These are phyloP conservation scores for Aspergillus haitiensis DNA, from an alignment of 495 filamentous ascomycete genomes.

Conservation along the genomic window DNA sequence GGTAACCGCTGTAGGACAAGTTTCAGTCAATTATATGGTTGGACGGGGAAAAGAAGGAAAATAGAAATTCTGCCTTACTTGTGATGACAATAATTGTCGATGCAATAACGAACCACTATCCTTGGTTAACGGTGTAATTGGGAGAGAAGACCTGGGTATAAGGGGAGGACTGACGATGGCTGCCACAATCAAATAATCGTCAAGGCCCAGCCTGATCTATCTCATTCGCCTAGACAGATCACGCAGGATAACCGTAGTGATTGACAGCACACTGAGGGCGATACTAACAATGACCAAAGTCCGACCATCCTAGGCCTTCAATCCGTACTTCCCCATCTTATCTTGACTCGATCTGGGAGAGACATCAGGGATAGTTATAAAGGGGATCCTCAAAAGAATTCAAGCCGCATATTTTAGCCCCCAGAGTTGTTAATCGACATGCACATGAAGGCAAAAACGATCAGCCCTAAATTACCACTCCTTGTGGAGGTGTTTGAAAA, in stretches of 20 bases:
- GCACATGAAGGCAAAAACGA: too few relatives aligned
- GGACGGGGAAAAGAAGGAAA: not conserved
- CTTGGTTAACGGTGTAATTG: not conserved
- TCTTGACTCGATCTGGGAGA: too few relatives aligned
- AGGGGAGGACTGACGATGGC: not conserved
- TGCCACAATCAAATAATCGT: not conserved
- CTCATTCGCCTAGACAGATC: not conserved
- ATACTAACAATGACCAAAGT: not conserved
- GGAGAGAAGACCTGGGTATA: not conserved
- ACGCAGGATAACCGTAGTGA: not conserved
- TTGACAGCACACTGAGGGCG: not conserved
- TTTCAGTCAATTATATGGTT: not conserved
- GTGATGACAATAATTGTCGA: conserved; percentile 6
- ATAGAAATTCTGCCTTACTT: not conserved
- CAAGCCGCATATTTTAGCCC: too few relatives aligned
- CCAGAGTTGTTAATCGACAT: too few relatives aligned
- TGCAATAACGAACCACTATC: not conserved
- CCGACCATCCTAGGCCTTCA: not conserved
- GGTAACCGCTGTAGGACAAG: not conserved
- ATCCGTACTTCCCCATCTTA: not conserved
- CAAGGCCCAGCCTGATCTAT: not conserved
- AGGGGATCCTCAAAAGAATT: too few relatives aligned
- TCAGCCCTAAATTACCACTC: too few relatives aligned
- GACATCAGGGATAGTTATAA: too few relatives aligned
- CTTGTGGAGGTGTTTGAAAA: too few relatives aligned